Base-by-base conservation (phyloP, 1,284 basidiomycete genomes). In the Papiliotrema fonsecae region DNA sequence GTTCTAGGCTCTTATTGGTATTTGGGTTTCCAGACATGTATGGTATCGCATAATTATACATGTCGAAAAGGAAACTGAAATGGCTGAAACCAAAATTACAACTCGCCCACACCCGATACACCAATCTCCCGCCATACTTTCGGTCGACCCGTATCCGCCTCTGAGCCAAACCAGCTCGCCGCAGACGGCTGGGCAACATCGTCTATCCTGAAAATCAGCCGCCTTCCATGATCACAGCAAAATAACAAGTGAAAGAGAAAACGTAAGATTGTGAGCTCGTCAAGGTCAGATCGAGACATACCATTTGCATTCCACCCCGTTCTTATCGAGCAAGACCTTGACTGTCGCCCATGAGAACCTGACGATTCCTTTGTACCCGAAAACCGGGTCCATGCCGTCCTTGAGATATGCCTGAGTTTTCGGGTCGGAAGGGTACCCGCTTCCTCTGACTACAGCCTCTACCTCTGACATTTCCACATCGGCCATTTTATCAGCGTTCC, bases 261-360 rank as follows among this genome's bases (percentile, higher is more conserved):
- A n/a, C n/a, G n/a, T n/a, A n/a, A n/a, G n/a, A n/a, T 19, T 30
- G 31, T 18, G 21, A 22, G 35, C 25, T 2, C 16, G 18, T 27
- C 3, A 24, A n/a, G 30, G 21, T 24, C 44, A 31, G 37, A 18
- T 21, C 16, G 27, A 26, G 30, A 49, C 81, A 30, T 46, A 89
- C 92, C 92, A 96, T 75, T 85, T 81, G 24, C 88, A 83, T 5
- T 77, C 64, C 63, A 88, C 83, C 0, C 79, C 89, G 39, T 83
- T 76, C 62, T 89, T 89, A 38, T 96, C 90, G 14, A 98, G 75
- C 6, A 86, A 72, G 1, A 90, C 82, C 66, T 93, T 94, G 53
- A 93, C 83, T 0, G 94, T 97, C 1, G 87, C 85, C 94, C 94
- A 98, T 6, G 88, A 93, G 75, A 98, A 98, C 13, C 96, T 82